Conservation (phyloP, 768 basidiomycete species). For the Melanogaster broomeanus region DNA sequence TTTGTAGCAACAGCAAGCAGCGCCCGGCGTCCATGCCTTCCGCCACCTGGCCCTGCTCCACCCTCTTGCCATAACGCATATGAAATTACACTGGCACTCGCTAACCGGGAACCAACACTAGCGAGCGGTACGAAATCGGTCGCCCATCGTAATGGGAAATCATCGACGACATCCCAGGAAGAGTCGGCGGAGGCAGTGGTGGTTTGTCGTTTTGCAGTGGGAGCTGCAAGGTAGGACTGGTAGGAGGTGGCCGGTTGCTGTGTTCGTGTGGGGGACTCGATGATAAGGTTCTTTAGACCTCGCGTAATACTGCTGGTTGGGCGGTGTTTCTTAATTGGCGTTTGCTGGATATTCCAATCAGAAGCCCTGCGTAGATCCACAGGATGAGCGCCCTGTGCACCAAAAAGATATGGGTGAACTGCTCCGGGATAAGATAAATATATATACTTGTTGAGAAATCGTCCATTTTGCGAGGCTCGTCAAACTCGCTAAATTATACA, state of each 20-base stretch:
- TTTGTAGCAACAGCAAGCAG: constrained; percentile 79
- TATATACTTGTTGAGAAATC: constrained; percentile 60
- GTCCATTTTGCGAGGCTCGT: constrained; percentile 77
- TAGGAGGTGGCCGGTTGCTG: constrained; percentile 27
- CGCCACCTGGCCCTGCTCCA: constrained; percentile 43
- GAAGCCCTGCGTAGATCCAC: constrained; percentile 57
- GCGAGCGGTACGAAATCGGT: constrained; percentile 85
- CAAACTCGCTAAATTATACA: constrained; percentile 82
- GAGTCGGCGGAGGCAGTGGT: constrained; percentile 45
- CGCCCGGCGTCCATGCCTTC: constrained; percentile 45
- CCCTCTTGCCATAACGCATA: constrained; percentile 74
- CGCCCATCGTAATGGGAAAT: constrained; percentile 80
- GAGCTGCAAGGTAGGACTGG: constrained; percentile 32
- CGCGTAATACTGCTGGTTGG: constrained; percentile 60
- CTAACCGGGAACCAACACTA: constrained; percentile 60
- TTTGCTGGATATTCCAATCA: constrained; percentile 52
- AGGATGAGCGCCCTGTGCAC: constrained; percentile 54
- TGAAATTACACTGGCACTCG: constrained; percentile 55
- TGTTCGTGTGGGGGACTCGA: constrained; percentile 38
- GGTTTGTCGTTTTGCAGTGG: constrained; percentile 24
- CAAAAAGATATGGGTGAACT: constrained; percentile 1
- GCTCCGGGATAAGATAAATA: neutral
- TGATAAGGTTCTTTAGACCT: constrained; percentile 60
- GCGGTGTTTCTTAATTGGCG: constrained; percentile 47
- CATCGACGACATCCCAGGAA: constrained; percentile 74